phyloP scores from a whole-genome alignment of 805 yeast genomes.

The Suhomyces emberorum region DNA sequence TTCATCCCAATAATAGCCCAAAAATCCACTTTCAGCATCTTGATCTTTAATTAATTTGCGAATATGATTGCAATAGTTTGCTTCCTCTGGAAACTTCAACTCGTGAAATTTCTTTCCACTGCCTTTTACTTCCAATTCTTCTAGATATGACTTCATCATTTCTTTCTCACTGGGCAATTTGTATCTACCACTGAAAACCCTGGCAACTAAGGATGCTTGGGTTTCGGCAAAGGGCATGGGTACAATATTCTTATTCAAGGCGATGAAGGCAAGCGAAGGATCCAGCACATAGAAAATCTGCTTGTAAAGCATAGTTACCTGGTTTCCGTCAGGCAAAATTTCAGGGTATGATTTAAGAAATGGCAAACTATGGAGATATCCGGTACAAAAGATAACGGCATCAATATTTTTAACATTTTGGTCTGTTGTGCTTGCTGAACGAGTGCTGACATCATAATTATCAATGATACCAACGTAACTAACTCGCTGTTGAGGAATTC shows the following conservation, averaged over 20 bases:
- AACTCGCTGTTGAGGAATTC: background rate
- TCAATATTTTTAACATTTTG: conserved; percentile 14
- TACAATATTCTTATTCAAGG: conserved; percentile 25
- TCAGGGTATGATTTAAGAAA: conserved; percentile 18
- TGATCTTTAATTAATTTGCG: conserved; percentile 11
- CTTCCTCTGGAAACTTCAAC: conserved; percentile 18
- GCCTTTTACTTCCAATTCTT: conserved; percentile 25
- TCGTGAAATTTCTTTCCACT: conserved; percentile 14
- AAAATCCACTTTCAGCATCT: conserved; percentile 16
- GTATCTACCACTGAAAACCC: conserved; percentile 29
- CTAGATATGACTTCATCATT: conserved; percentile 23
- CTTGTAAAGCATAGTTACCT: conserved; percentile 28
- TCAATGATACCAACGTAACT: conserved; percentile 2
- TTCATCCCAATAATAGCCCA: conserved; percentile 20
- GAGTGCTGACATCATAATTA: conserved; percentile 1
- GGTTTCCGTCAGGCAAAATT: conserved; percentile 19
- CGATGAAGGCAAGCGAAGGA: conserved; percentile 30
- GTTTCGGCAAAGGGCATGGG: conserved; percentile 40
- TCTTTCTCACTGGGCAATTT: conserved; percentile 24
- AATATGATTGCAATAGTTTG: conserved; percentile 17
- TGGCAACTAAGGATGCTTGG: conserved; percentile 34
- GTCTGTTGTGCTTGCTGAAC: conserved; percentile 9
- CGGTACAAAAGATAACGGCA: conserved; percentile 22
- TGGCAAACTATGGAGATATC: conserved; percentile 20
- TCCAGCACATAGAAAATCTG: conserved; percentile 33